phyloP scores from a whole-genome alignment of 2,329 filamentous ascomycete genomes.

The Helotiales sp. region DNA sequence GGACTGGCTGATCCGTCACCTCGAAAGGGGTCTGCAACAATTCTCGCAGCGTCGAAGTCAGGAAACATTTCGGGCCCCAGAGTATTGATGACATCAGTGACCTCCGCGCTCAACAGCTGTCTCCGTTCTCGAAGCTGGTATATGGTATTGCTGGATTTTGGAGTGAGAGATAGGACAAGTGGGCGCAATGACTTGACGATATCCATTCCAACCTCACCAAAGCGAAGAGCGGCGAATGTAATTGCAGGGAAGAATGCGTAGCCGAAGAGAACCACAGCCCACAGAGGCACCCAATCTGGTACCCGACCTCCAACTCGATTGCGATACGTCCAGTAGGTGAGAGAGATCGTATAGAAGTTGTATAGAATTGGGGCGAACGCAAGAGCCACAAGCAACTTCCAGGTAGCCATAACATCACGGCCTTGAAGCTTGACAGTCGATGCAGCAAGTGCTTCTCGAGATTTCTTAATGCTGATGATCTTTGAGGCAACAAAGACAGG shows the following conservation, averaged over 20 bases:
- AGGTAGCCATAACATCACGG: constrained; percentile 87
- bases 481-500: constrained; percentile 86
- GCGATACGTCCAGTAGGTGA: constrained; percentile 75
- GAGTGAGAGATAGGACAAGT: constrained; percentile 80
- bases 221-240: constrained; percentile 89
- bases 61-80: constrained; percentile 94
- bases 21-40: constrained; percentile 58
- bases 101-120: constrained; percentile 72
- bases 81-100: constrained; percentile 91
- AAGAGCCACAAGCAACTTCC: constrained; percentile 63
- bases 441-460: constrained; percentile 77
- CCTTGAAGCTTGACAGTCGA: constrained; percentile 88
- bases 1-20: constrained; percentile 23
- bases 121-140: constrained; percentile 73
- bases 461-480: constrained; percentile 78
- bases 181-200: constrained; percentile 93
- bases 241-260: constrained; percentile 82
- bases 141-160: constrained; percentile 80
- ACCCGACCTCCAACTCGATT: constrained; percentile 83
- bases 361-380: constrained; percentile 79
- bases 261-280: constrained; percentile 71
- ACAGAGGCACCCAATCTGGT: constrained; percentile 78
- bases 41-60: constrained; percentile 82
- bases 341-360: constrained; percentile 73
- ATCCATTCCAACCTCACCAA: constrained; percentile 98